A percentile compares a stretch with the other conserved stretches of the same genome.
Conservation (phyloP, 306 rosid genomes). For the Sechiopsis laciniata region DNA sequence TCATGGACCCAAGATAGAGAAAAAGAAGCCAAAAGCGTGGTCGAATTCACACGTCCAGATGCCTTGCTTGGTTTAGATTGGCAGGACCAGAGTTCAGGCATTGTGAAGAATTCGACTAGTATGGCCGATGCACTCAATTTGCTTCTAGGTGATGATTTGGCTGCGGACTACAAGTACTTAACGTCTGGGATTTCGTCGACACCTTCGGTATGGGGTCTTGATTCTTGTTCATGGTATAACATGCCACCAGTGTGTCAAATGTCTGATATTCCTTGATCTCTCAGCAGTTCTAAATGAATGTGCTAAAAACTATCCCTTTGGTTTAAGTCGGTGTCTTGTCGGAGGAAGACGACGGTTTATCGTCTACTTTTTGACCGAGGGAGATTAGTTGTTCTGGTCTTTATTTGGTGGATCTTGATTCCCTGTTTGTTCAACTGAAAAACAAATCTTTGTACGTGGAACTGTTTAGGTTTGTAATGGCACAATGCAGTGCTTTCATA, state of each 20-base stretch:
- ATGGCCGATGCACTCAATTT: slow-evolving; percentile 33
- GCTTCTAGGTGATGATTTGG: slow-evolving; percentile 47
- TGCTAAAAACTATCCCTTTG: slow-evolving; percentile 25
- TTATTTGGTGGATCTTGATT: slow-evolving; percentile 19
- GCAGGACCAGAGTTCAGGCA: slow-evolving; percentile 43
- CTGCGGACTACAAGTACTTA: slow-evolving; percentile 38
- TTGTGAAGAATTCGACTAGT: slow-evolving; percentile 29
- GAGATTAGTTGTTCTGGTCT: slow-evolving; percentile 17
- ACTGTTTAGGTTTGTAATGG: slow-evolving; percentile 23
- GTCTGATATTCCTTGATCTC: slow-evolving; percentile 45
- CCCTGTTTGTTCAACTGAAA: slow-evolving; percentile 17
- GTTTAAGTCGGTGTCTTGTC: not conserved
- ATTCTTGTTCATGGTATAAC: slow-evolving; percentile 52
- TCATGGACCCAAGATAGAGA: slow-evolving; percentile 42
- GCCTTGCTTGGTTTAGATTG: slow-evolving; percentile 58
- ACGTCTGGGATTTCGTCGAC: slow-evolving; percentile 37
- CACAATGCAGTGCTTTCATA: slow-evolving; percentile 16
- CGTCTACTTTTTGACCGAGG: not conserved
- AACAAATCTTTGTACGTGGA: slow-evolving; percentile 12
- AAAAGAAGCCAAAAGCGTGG: slow-evolving; percentile 28
- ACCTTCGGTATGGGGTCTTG: slow-evolving; percentile 34
- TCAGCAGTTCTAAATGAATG: slow-evolving; percentile 27
- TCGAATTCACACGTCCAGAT: slow-evolving; percentile 45
- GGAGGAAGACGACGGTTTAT: slow-evolving; percentile 7
- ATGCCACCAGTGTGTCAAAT: slow-evolving; percentile 54